Evolutionary conservation across 257 asterid species (phyloP), one percentile per base, ranked within the genome.

Genomic region (Striga asiatica): DNA sequence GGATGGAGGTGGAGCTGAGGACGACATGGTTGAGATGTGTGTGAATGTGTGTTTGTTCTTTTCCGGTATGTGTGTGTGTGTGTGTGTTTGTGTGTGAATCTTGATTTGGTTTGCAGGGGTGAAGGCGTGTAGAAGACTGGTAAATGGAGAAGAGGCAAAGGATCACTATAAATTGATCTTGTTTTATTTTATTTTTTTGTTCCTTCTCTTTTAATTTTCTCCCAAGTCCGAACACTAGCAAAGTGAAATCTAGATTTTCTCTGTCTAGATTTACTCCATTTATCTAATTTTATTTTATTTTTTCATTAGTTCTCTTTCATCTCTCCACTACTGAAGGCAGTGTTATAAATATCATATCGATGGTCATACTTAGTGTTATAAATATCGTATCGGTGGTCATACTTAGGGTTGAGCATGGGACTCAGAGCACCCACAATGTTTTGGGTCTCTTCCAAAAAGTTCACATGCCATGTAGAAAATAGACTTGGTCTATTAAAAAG

Each of bases 261-360:
- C 43, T 57, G 13, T 58, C 71, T 59, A 54, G 71, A 64, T 59
- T 58, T 55, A 31, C 46, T 32, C 34, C 23, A 12, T 32, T 34
- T 25, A 7, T 16, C 18, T 2, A 3, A 4, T 5, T 1, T 12
- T 17, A 42, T 6, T 54, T 24, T 35, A 11, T 9, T 32, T n/a
- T 21, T 54, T 43, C 24, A 18, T 59, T 39, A 4, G 8, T 2
- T 10, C 4, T 54, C 11, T 53, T 27, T 37, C 16, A 28, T 24
- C 21, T 38, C 35, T 25, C 16, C 12, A 21, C 35, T 37, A 35
- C 8, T 7, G 21, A 9, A 22, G 23, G 19, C 19, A 24, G 16
- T 14, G 50, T 14, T 8, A 5, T 19, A 8, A 16, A 3, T 19
- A 46, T 0, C 19, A 8, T 4, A 0, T 25, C 13, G n/a, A n/a